Percentiles rank a stretch among this genome's conserved stretches.
Conservation (phyloP, 257 asterid genomes). For the Salvia splendens region DNA sequence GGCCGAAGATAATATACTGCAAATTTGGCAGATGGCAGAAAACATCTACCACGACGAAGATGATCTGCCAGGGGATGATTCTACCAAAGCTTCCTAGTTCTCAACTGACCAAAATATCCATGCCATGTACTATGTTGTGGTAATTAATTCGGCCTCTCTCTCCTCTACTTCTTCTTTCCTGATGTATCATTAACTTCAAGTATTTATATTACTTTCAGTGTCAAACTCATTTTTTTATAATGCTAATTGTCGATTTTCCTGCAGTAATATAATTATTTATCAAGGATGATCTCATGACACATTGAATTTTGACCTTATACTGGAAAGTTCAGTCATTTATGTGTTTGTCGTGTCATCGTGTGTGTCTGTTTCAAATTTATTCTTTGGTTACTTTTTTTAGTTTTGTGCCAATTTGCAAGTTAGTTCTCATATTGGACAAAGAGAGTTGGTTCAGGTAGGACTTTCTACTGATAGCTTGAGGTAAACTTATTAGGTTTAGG, state of each 20-base stretch:
- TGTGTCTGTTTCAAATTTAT: too few species aligned
- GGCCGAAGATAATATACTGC: constrained; percentile 93
- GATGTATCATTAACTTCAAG: constrained; percentile 29
- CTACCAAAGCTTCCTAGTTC: constrained; percentile 48
- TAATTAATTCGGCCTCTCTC: constrained; percentile 7
- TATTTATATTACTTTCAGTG: constrained; percentile 1
- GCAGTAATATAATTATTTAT: neutral
- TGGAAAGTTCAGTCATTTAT: too few species aligned
- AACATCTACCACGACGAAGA: constrained; percentile 93
- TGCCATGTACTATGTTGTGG: constrained; percentile 19
- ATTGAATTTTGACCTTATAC: neutral
- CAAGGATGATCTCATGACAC: neutral
- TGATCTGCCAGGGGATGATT: constrained; percentile 79
- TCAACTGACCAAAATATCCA: neutral
- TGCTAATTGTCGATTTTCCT: neutral
- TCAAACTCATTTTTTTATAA: neutral
- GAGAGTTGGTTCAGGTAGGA: too few species aligned
- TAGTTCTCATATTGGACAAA: too few species aligned
- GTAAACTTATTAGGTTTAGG: too few species aligned
- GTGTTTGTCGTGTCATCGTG: too few species aligned
- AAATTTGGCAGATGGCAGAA: constrained; percentile 98
- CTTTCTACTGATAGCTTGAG: too few species aligned
- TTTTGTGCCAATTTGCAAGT: too few species aligned
- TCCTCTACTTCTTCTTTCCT: neutral
- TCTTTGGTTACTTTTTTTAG: too few species aligned